These are phyloP conservation scores for Kodamaea plutei DNA, from an alignment of 1,139 yeast species.

Conservation along the genomic window DNA sequence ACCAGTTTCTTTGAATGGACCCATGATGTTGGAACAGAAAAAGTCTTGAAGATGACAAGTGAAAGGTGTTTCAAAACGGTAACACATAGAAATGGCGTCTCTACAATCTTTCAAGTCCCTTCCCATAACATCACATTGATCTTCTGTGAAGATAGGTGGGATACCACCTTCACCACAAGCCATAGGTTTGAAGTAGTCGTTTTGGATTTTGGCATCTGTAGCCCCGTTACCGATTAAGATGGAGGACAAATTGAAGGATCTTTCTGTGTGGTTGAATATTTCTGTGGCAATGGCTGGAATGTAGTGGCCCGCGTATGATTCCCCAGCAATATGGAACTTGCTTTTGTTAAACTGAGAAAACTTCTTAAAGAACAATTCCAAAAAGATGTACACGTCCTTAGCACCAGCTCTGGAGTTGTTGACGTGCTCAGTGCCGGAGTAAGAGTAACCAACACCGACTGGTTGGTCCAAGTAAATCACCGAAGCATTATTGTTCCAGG, in stretches of 20 bases:
- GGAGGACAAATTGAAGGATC: slow-evolving; percentile 64
- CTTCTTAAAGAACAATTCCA: slow-evolving; percentile 71
- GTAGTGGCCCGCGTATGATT: slow-evolving; percentile 85
- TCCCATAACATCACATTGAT: slow-evolving; percentile 54
- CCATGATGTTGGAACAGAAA: slow-evolving; percentile 40
- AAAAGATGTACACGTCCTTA: slow-evolving; percentile 71
- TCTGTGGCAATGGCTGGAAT: slow-evolving; percentile 77
- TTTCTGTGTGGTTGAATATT: slow-evolving; percentile 60
- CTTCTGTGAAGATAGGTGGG: slow-evolving; percentile 58
- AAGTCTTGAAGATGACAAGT: slow-evolving; percentile 53
- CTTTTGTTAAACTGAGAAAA: slow-evolving; percentile 59
- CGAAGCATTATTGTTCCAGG: slow-evolving; percentile 69
- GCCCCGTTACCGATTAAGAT: slow-evolving; percentile 82
- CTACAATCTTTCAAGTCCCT: slow-evolving; percentile 56
- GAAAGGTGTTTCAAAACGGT: slow-evolving; percentile 38
- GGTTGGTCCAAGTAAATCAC: slow-evolving; percentile 73
- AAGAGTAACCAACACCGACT: slow-evolving; percentile 74
- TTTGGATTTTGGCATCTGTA: slow-evolving; percentile 71
- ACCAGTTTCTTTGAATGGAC: slow-evolving; percentile 56
- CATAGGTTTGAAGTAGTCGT: slow-evolving; percentile 71
- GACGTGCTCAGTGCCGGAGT: slow-evolving; percentile 53
- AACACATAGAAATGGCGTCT: slow-evolving; percentile 49
- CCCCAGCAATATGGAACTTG: slow-evolving; percentile 81
- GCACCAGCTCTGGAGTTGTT: slow-evolving; percentile 68
- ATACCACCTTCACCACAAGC: slow-evolving; percentile 83